A percentile compares a stretch with the other conserved stretches of the same genome.
Evolutionary conservation across 345 rosid species (phyloP).

Genomic region (Salix exigua): DNA sequence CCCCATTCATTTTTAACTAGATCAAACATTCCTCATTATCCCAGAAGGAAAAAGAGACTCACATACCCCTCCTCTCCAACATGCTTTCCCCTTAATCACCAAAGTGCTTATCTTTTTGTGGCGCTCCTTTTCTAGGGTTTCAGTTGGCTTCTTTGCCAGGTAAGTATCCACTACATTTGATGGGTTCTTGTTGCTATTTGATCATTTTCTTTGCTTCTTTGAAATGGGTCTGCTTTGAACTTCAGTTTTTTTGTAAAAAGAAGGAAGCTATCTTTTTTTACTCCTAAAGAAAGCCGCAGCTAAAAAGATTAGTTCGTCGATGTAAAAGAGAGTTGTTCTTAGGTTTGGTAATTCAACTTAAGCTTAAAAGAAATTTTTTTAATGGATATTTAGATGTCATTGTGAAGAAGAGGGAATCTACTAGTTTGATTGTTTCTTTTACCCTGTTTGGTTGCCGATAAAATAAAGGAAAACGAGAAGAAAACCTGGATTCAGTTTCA

Average conservation of each 20-base stretch:
- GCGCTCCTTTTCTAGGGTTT: constrained; percentile 22
- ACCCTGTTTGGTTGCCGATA: not conserved
- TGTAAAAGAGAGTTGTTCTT: not conserved
- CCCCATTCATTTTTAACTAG: not conserved
- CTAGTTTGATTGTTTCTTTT: not conserved
- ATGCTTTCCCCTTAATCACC: not conserved
- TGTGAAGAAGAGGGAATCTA: not conserved
- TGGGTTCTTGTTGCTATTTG: not conserved
- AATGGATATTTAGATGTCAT: not conserved
- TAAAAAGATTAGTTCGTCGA: not conserved
- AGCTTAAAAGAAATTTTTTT: not conserved
- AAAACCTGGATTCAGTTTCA: not conserved
- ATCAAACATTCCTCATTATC: constrained; percentile 2
- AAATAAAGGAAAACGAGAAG: not conserved
- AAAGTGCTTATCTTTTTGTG: not conserved
- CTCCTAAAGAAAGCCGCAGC: not conserved
- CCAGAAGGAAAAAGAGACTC: constrained; percentile 1
- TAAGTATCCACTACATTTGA: constrained; percentile 13
- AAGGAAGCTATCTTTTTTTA: not conserved
- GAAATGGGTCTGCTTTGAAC: not conserved
- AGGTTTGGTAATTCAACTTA: not conserved
- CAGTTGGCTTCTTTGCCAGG: constrained; percentile 16
- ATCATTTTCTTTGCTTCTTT: not conserved
- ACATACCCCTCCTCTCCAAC: not conserved
- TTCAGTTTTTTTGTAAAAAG: no score